These are phyloP conservation scores for Heliosperma pusillum DNA, from an alignment of 148 eudicot species.

Conservation along the genomic window DNA sequence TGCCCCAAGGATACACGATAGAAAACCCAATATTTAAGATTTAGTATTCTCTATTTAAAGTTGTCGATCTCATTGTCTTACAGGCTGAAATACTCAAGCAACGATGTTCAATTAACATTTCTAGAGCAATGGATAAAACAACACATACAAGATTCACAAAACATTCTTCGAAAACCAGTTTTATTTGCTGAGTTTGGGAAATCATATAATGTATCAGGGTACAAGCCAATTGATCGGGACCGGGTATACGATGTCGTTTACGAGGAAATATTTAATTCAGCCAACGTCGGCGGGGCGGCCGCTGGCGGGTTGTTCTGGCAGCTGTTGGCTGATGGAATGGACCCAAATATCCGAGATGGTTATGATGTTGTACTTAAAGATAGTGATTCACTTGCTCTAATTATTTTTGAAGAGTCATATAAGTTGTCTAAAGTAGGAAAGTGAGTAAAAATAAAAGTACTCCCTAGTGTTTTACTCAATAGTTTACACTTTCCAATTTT, in stretches of 20 bases:
- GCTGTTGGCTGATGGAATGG: conserved; percentile 46
- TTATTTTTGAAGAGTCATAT: conserved; percentile 38
- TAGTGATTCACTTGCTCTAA: conserved; percentile 30
- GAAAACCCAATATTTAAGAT: too few relatives aligned
- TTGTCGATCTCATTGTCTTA: neutral
- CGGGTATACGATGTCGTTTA: conserved; percentile 30
- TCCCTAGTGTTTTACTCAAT: too few relatives aligned
- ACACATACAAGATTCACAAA: conserved; percentile 54
- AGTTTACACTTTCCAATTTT: too few relatives aligned
- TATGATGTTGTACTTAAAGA: conserved; percentile 47
- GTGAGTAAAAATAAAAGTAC: too few relatives aligned
- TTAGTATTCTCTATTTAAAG: too few relatives aligned
- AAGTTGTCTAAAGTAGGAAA: conserved; percentile 26
- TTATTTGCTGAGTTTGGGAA: conserved; percentile 64
- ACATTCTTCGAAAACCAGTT: conserved; percentile 48
- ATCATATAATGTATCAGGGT: conserved; percentile 41
- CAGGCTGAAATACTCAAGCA: conserved; percentile 42
- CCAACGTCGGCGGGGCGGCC: conserved; percentile 46
- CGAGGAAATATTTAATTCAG: conserved; percentile 42
- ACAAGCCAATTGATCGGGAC: conserved; percentile 34
- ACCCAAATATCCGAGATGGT: conserved; percentile 39
- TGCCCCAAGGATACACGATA: too few relatives aligned
- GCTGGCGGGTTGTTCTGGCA: conserved; percentile 78
- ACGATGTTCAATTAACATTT: conserved; percentile 35
- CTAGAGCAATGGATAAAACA: conserved; percentile 37